Percentiles rank a stretch among this genome's conserved stretches.
These are phyloP conservation scores for Aspergillus calidoustus DNA, from an alignment of 2,329 filamentous ascomycete genomes.

Conservation along the genomic window DNA sequence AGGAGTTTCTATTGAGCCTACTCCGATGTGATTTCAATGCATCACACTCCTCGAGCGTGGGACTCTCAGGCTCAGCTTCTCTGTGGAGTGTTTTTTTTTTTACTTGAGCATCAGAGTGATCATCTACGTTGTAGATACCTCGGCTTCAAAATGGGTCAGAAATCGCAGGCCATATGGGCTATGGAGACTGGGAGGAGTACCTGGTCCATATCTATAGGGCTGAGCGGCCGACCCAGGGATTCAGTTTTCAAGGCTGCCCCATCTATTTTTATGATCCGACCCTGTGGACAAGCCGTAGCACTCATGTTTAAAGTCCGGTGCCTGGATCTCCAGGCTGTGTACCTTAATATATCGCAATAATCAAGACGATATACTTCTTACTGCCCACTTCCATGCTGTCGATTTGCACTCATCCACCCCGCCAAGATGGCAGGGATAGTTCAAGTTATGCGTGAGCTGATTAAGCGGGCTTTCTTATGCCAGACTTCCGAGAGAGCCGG, in stretches of 20 bases:
- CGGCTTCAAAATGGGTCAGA: neutral
- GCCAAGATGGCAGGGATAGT: neutral
- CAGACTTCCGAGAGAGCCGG: slow-evolving; percentile 15
- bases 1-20: neutral
- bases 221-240: neutral
- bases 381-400: neutral
- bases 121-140: neutral
- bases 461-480: neutral
- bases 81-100: neutral
- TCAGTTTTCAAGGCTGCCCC: neutral
- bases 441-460: slow-evolving; percentile 3
- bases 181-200: neutral
- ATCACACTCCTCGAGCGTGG: neutral
- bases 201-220: neutral
- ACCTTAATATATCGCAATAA: neutral
- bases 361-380: neutral
- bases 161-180: neutral
- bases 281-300: neutral
- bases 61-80: neutral
- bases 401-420: no score
- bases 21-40: neutral
- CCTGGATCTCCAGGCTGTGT: neutral
- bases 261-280: neutral
- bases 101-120: neutral
- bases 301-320: neutral